Percentiles rank a stretch among this genome's conserved stretches.
phyloP scores from a whole-genome alignment of 176 grass and related monocot species.

The Panicum miliaceum region DNA sequence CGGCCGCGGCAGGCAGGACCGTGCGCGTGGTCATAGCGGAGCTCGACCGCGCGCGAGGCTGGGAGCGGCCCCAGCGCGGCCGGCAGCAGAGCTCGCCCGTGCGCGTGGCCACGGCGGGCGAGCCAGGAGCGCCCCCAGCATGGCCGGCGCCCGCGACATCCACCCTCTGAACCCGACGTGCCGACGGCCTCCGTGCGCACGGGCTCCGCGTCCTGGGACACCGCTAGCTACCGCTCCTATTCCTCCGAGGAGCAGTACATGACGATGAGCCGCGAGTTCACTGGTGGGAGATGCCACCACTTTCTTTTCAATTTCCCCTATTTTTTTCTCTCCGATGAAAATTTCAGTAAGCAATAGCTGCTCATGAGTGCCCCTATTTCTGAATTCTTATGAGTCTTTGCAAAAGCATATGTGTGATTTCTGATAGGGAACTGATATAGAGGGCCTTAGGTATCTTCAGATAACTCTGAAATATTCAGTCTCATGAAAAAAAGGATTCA shows the following conservation, averaged over 20 bases:
- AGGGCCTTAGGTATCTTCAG: background rate
- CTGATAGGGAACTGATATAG: background rate
- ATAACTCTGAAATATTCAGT: background rate
- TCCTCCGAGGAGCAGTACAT: constrained; percentile 69
- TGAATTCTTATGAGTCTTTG: background rate
- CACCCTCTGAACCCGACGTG: constrained; percentile 50
- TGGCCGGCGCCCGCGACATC: constrained; percentile 93
- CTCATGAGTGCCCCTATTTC: background rate
- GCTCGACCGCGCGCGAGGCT: too few relatives aligned
- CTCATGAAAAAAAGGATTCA: too few relatives aligned
- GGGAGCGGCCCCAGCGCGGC: too few relatives aligned
- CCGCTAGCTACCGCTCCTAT: constrained; percentile 61
- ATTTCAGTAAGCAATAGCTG: background rate
- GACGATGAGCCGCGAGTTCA: constrained; percentile 82
- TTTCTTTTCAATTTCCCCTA: background rate
- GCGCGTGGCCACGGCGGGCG: too few relatives aligned
- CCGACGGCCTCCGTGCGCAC: constrained; percentile 41
- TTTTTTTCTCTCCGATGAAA: background rate
- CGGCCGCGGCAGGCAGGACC: too few relatives aligned
- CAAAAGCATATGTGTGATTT: background rate
- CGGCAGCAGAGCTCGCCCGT: too few relatives aligned
- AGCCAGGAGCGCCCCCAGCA: too few relatives aligned
- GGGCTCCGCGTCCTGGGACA: constrained; percentile 51
- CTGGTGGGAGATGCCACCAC: constrained; percentile 65
- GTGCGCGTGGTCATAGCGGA: too few relatives aligned